Base-by-base conservation (phyloP, 2,329 filamentous ascomycete genomes). In the Clonostachys chloroleuca region DNA sequence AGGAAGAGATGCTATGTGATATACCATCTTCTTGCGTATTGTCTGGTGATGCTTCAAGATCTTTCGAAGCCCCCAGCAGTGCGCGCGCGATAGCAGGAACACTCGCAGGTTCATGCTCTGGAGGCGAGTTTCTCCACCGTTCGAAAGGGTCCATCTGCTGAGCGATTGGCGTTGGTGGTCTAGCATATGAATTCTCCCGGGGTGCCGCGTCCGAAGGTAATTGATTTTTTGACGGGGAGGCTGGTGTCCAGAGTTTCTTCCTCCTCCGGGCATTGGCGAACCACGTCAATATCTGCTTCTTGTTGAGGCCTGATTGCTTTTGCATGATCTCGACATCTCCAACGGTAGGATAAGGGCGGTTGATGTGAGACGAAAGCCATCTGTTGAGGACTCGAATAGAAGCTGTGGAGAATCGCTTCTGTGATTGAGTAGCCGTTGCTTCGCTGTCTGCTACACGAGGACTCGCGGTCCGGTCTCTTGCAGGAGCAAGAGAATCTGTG, bases 241-340 rank as follows among this genome's bases (percentile, higher is more conserved):
- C 9, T 10, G 24, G 9, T 30, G 24, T 30, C 24, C 24, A 30
- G 47, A 85, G 81, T 69, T 94, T 95, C 54, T 86, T 83, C 49
- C 90, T 78, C 45, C 90, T 80, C 24, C 90, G 81, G 46, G 89
- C 88, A 63, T 95, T 95, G 47, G 90, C 89, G 37, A 95, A 80
- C 90, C 90, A 95, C 60, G 94, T 95, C 6, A 83, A 81, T 49
- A 95, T 89, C 59, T 95, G 90, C 6, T 77, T 85, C 55, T 86
- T 80, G 59, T 78, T 89, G 16, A 95, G 73, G 3, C 89, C 87
- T 0, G 90, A 95, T 54, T 84, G 77, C 42, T 77, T 73, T 61
- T 87, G 83, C 12, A 95, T 73, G 40, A 79, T 74, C 48, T 89
- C 84, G 58, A 91, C 92, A 58, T 95, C 87, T 43, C 87, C 81